Conservation (phyloP, 2,329 filamentous ascomycete genomes). For the Cercospora sesami region DNA sequence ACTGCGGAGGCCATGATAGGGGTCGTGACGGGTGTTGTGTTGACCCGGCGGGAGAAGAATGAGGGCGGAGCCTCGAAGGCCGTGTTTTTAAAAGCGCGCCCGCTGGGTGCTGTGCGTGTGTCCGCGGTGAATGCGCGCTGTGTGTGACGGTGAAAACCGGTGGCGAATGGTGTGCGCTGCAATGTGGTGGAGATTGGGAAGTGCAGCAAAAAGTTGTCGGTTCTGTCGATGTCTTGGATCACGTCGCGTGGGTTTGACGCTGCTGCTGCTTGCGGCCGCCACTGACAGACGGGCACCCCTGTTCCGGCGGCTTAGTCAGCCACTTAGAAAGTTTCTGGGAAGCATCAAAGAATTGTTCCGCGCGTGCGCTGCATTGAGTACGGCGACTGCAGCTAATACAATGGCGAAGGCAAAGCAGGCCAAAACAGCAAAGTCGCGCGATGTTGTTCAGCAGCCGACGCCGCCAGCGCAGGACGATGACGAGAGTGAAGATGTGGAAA, state of each 20-base stretch:
- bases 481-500: constrained; percentile 25
- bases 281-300: neutral
- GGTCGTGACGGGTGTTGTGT: constrained; percentile 2
- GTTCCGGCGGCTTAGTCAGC: constrained; percentile 1
- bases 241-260: constrained; percentile 3
- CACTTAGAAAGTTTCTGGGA: constrained; percentile 2
- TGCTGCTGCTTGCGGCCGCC: neutral
- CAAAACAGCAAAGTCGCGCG: constrained; percentile 8
- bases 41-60: constrained; percentile 9
- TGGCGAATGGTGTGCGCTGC: neutral
- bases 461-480: constrained; percentile 25
- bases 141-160: neutral
- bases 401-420: constrained; percentile 26
- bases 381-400: neutral
- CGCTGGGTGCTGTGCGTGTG: neutral
- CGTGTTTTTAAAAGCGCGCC: neutral
- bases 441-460: constrained; percentile 27
- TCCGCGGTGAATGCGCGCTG: constrained; percentile 5
- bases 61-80: constrained; percentile 13
- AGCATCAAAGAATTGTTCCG: neutral
- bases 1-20: constrained; percentile 63
- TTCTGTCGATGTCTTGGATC: neutral
- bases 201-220: neutral
- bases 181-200: neutral
- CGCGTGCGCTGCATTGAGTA: neutral